Evolutionary conservation across 2,329 filamentous ascomycete genomes (phyloP), one percentile per base, ranked within the genome.

Genomic region (Aspergillus carbonarius): DNA sequence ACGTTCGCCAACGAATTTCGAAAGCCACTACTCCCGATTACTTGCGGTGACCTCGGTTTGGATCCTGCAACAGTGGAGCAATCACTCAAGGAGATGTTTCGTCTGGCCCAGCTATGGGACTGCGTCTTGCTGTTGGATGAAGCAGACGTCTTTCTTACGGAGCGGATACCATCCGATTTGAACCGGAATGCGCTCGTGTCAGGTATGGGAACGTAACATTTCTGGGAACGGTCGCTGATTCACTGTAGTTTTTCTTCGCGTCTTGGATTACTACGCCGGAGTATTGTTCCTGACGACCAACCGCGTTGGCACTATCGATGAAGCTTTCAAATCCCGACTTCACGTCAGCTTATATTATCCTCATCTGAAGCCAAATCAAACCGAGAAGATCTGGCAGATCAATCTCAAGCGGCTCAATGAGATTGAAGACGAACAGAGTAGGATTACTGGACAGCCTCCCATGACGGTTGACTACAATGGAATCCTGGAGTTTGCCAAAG

Each of bases 261-360:
- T 35, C 5, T 42, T 58, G 9, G 56, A 58, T 13, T 54, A 59
- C 18, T 59, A 44, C 23, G 4, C 37, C 1, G 51, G 51, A 1
- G 39, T 59, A 4, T 10, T 59, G 4, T 35, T 59, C 18, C 51
- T 59, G 3, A 55, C 57, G 2, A 50, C 57, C 5, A 59, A 54
- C 17, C 51, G 57, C 2, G 57, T 59, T 4, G 51, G 51, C 12
- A 7, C 15, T 2, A 35, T 59, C 23, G 57, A 59, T 23, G 51
- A 59, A 35, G 57, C 57, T 12, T 59, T 59, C 51, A 25, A 34
- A 20, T 58, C 56, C 6, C 56, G 56, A 5, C 40, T 58, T 12
- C 49, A 54, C n/a, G 23, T 58, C 7, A 30, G 39, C 8, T 17
- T 58, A 13, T 34, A 54, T 32, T 58, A 54, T 17, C 42, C 40